Evolutionary conservation across 148 eudicot species (phyloP), one percentile per base, ranked within the genome.

Genomic region (Persicaria maculosa): DNA sequence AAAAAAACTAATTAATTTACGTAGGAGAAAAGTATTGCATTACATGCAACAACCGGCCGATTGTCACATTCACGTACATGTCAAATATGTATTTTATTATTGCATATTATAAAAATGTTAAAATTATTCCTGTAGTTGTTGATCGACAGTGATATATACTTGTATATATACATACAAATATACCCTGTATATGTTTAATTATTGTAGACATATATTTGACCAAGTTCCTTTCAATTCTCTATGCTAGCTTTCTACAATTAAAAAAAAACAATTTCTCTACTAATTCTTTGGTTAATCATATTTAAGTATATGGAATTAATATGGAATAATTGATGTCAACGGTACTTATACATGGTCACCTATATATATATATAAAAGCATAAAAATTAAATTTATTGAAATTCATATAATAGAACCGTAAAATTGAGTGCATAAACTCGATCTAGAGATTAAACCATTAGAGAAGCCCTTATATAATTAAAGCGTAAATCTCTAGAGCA

Each of bases 11-110:
- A 31, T 1, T 31, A 52, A 19, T 17, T 22, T 11, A 47, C 19
- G 54, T 57, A 53, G 36, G 16, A 45, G 47, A 76, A 53, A 47
- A 22, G 52, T 22, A n/a, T 19, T 44, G 16, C 62, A 20, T 19
- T 57, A 57, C 62, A 57, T 57, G 62, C 62, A 57, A 19, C 62
- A 25, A 57, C 62, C 62, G 62, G 62, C 62, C 62, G 62, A 52
- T 57, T 57, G 62, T 57, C 62, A 17, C 25, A 57, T 17, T 57
- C 62, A 57, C 59, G 59, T 54, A 54, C n/a, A 54, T 54, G 59
- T 54, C 59, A 54, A 31, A 54, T 54, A 1, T 54, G 16, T 54
- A 54, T 17, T 54, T 16, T 54, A 54, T 16, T 54, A 12, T n/a
- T 54, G 7, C 8, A 54, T 7, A 54, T 57, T 22, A 57, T 19